Base-by-base conservation (phyloP, 139 green algal genomes). In the Closterium sp. region DNA sequence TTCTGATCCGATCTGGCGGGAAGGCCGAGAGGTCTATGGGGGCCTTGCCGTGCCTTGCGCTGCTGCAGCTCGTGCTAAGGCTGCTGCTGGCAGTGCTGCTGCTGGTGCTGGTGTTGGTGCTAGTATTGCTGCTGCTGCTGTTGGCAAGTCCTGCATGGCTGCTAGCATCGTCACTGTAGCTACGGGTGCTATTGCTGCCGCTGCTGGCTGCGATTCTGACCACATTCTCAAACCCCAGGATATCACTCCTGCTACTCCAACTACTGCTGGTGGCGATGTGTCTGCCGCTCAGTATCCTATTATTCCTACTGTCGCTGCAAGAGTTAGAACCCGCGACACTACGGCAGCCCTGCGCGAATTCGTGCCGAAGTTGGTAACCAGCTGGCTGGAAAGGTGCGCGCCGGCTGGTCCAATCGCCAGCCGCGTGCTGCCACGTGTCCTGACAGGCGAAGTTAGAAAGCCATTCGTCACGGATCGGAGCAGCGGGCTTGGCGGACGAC, bases 1-100 rank as follows among this genome's bases (percentile, higher is more conserved):
- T 93, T 21, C 91, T 89, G 21, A 94, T 87, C 16, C 33, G 89
- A 36, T 81, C 85, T 87, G 91, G 91, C 36, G 91, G 91, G 89
- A 86, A 94, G 30, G 33, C n/a, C 25, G 55, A 38, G 7, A 93
- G 34, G 34, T 93, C 91, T 28, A 91, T 32, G 83, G 83, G 81
- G 83, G 83, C 19, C 55, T 76, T 76, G 23, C 25, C 55, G 55
- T 28, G 55, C 55, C 55, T 76, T 19, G 10, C 16, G 16, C 55
- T 76, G 55, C 55, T 76, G 25, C 55, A 16, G 16, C 55, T 76
- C 55, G 55, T 12, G 55, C 55, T 76, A 19, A 16, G 23, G 55
- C 36, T 55, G 36, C 36, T 55, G 36, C 36, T 6, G 36, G 4
- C 6, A 6, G 4, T 55, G 36, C 36, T 55, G 4, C 36, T 55